These are phyloP conservation scores for Suillus hirtellus DNA, from an alignment of 768 basidiomycete genomes.

Conservation along the genomic window DNA sequence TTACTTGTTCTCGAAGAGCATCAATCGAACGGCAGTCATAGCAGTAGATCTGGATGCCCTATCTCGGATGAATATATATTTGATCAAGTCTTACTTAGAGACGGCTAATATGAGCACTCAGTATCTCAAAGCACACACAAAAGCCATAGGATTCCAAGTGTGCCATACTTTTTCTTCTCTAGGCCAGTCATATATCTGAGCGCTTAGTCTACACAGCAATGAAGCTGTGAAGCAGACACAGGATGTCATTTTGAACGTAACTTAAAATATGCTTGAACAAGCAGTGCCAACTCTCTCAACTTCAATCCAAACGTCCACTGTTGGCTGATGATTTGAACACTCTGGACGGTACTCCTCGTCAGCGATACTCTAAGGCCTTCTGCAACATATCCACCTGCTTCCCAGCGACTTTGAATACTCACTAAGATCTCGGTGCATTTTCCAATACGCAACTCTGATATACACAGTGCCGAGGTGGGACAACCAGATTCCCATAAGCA, in stretches of 20 bases:
- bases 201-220: not conserved
- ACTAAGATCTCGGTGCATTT: not conserved
- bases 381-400: not conserved
- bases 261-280: not conserved
- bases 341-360: not conserved
- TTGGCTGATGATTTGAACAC: not conserved
- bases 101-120: too few relatives aligned
- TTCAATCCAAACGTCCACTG: not conserved
- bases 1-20: too few relatives aligned
- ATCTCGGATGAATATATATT: too few relatives aligned
- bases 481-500: too few relatives aligned
- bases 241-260: not conserved
- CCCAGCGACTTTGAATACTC: not conserved
- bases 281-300: not conserved
- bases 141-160: too few relatives aligned
- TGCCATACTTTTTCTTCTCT: too few relatives aligned
- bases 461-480: too few relatives aligned
- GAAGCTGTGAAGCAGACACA: not conserved
- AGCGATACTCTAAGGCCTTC: not conserved
- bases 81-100: too few relatives aligned
- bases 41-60: too few relatives aligned
- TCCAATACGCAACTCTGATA: not conserved
- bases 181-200: too few relatives aligned
- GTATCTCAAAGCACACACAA: too few relatives aligned
- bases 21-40: too few relatives aligned